Conservation (phyloP, 495 filamentous ascomycete species). For the Xylaria palmicola region DNA sequence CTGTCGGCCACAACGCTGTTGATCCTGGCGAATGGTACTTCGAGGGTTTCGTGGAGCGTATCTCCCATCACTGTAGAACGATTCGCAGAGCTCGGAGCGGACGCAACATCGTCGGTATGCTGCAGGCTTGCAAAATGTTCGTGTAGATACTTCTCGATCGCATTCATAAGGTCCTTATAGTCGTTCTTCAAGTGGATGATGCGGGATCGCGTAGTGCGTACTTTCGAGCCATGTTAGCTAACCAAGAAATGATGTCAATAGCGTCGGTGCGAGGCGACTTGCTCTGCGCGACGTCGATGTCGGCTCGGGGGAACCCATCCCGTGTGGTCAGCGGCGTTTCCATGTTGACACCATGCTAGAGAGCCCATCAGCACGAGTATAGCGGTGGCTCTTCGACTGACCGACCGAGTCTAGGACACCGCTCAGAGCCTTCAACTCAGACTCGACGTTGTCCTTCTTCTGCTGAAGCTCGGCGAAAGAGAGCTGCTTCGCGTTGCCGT, state of each 20-base stretch:
- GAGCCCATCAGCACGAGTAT: constrained; percentile 11
- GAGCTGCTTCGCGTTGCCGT: constrained; percentile 57
- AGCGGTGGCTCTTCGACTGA: constrained; percentile 3
- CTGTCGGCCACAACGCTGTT: constrained; percentile 77
- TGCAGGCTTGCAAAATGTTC: constrained; percentile 64
- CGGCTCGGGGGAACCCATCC: constrained; percentile 89
- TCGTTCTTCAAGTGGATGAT: constrained; percentile 92
- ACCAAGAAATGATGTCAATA: neutral
- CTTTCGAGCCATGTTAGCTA: constrained; percentile 43
- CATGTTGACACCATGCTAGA: constrained; percentile 90
- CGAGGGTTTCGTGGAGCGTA: constrained; percentile 44
- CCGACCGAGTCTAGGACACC: constrained; percentile 84
- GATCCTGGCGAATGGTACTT: constrained; percentile 83
- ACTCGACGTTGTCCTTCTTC: constrained; percentile 80
- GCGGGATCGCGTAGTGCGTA: constrained; percentile 84
- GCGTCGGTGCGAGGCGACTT: constrained; percentile 31
- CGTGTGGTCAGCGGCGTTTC: constrained; percentile 81
- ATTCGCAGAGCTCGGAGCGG: constrained; percentile 14
- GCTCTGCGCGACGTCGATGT: constrained; percentile 96
- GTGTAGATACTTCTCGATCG: constrained; percentile 80
- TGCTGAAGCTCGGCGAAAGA: constrained; percentile 58
- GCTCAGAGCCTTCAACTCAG: constrained; percentile 78
- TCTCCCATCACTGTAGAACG: constrained; percentile 33
- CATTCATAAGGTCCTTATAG: constrained; percentile 81
- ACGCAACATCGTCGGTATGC: constrained; percentile 27